Base-by-base conservation (phyloP, 306 rosid genomes). In the Phaseolus lunatus region DNA sequence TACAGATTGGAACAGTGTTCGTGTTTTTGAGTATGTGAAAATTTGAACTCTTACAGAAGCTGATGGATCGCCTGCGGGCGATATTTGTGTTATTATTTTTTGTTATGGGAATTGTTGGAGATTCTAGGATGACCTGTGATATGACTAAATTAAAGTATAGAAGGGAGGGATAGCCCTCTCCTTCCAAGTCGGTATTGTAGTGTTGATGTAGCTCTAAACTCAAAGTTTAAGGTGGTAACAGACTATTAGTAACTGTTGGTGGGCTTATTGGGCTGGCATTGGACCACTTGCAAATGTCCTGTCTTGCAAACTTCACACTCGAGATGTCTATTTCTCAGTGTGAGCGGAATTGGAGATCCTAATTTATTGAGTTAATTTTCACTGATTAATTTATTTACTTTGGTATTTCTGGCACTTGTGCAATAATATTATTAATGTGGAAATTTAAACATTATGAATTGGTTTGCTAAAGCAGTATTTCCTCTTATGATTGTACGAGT, bases 381-480 rank as follows among this genome's bases (percentile, higher is more conserved):
- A 53, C 26, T 53, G 19, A 9, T 56, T 26, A 58, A 13, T 26
- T 58, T 26, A 2, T 59, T 26, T 27, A 27, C 5, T 26, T 27
- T 59, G 16, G 29, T 72, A 33, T 70, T 70, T 64, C 3, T 57
- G 41, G 29, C 7, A 23, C 70, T 27, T 70, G 11, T 61, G 72
- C 2, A 19, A 31, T 70, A 33, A 18, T 82, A 31, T 52, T 39
- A 12, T 75, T 82, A 16, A 19, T 23, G 12, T 39, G 57, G 70
- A 47, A 53, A 31, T n/a, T 59, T 41, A 63, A 37, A 61, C 27
- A 15, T 7, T 57, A 23, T 24, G 16, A 49, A 13, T 58, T 67
- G 64, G 14, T 68, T 81, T 50, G 68, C 49, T 70, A 19, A 24
- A 50, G 48, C 18, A 5, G 58, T 52, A 23, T 69, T 27, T 62